A percentile compares a stretch with the other conserved stretches of the same genome.
These are phyloP conservation scores for Suhomyces sp. DNA, from an alignment of 805 yeast species.

Conservation along the genomic window DNA sequence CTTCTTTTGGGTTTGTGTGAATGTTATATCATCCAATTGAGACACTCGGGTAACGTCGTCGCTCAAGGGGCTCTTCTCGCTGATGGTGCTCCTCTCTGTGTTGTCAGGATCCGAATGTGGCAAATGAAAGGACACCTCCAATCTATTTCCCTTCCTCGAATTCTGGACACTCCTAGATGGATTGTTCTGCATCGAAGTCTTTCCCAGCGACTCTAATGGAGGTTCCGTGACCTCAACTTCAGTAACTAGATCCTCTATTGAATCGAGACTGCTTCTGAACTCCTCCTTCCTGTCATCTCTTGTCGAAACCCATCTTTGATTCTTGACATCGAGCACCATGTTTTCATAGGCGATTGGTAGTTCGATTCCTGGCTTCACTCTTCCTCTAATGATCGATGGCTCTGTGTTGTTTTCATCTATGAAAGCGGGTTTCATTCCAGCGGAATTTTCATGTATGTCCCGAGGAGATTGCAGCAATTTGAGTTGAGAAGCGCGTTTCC, in stretches of 20 bases:
- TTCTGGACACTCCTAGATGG: background rate
- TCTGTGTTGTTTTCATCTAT: slow-evolving; percentile 8
- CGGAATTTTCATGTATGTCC: background rate
- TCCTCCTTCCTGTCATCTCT: slow-evolving; percentile 20
- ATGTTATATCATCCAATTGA: slow-evolving; percentile 44
- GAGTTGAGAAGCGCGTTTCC: slow-evolving; percentile 40
- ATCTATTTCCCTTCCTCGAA: slow-evolving; percentile 12
- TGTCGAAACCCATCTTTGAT: slow-evolving; percentile 21
- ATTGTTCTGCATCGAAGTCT: background rate
- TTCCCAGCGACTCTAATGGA: background rate
- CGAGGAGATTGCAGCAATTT: slow-evolving; percentile 17
- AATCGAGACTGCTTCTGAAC: slow-evolving; percentile 30
- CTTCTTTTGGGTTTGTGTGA: slow-evolving; percentile 43
- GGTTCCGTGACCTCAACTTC: slow-evolving; percentile 7
- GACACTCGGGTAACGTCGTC: slow-evolving; percentile 43
- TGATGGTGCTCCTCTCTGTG: background rate
- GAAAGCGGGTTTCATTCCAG: slow-evolving; percentile 5
- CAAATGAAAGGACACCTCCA: slow-evolving; percentile 42
- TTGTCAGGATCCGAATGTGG: slow-evolving; percentile 23
- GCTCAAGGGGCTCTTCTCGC: slow-evolving; percentile 11
- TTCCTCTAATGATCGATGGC: slow-evolving; percentile 22
- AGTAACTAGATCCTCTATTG: slow-evolving; percentile 35
- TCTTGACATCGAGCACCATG: slow-evolving; percentile 20
- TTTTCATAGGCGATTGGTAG: slow-evolving; percentile 34
- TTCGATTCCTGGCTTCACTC: slow-evolving; percentile 32